Conservation (phyloP, 257 asterid species). For the Nicotiana attenuata region DNA sequence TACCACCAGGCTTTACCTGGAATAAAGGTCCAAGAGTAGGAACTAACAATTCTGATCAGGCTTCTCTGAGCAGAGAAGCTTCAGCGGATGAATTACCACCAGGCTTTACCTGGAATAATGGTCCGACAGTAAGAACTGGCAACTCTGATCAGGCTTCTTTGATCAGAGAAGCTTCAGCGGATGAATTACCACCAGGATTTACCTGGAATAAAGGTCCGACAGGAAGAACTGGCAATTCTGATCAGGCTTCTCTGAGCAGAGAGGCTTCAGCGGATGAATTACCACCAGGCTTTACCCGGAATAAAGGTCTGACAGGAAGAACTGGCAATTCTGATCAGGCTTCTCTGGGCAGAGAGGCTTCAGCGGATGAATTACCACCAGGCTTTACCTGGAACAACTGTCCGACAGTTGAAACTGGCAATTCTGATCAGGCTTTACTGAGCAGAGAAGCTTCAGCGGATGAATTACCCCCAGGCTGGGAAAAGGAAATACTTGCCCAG, state of each 20-base stretch:
- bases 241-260: neutral
- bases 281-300: neutral
- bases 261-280: neutral
- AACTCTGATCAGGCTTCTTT: neutral
- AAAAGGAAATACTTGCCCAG: neutral
- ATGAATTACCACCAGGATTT: neutral
- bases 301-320: neutral
- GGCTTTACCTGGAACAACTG: neutral
- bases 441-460: neutral
- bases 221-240: neutral
- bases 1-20: neutral
- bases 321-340: neutral
- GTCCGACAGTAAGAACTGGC: neutral
- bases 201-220: neutral
- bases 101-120: neutral
- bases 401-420: neutral
- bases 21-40: neutral
- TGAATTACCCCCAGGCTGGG: neutral
- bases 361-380: neutral
- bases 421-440: neutral
- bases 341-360: neutral
- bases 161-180: neutral
- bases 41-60: neutral
- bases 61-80: neutral
- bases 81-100: neutral